A percentile compares a stretch with the other conserved stretches of the same genome.
Evolutionary conservation across 202 grass and related monocot genomes (phyloP).

Genomic region (Bolboschoenoplectus hybrid): DNA sequence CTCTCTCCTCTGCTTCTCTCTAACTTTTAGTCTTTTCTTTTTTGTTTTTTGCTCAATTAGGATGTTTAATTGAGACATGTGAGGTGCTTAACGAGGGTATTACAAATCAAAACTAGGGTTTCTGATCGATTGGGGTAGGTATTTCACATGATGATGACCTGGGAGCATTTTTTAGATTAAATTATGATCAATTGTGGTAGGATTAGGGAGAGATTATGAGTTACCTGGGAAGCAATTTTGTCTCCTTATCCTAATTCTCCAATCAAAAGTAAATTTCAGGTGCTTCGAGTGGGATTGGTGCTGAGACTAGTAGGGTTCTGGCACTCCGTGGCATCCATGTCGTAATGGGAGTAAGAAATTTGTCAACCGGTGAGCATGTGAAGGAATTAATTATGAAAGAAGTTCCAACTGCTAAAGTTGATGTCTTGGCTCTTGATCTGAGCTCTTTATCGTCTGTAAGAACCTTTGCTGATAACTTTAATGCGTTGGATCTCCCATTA

Average conservation of each 20-base stretch:
- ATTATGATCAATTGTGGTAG: not conserved
- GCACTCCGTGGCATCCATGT: conserved; percentile 45
- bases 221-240: too few relatives aligned
- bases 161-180: not conserved
- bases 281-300: conserved; percentile 51
- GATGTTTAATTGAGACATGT: not conserved
- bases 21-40: not conserved
- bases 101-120: not conserved
- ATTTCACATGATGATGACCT: not conserved
- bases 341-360: conserved; percentile 48
- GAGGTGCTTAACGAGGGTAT: not conserved
- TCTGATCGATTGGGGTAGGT: not conserved
- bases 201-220: not conserved
- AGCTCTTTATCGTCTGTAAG: conserved; percentile 51
- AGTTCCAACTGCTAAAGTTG: conserved; percentile 33
- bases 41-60: not conserved
- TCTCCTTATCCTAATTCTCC: too few relatives aligned
- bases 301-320: conserved; percentile 51
- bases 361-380: conserved; percentile 16
- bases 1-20: not conserved
- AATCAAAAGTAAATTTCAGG: conserved; percentile 23
- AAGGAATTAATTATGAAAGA: conserved; percentile 44
- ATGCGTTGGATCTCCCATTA: conserved; percentile 32
- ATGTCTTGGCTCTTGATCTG: conserved; percentile 47
- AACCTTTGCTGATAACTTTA: conserved; percentile 35